Conservation (phyloP, 345 rosid species). For the Hypericum androsaemum region DNA sequence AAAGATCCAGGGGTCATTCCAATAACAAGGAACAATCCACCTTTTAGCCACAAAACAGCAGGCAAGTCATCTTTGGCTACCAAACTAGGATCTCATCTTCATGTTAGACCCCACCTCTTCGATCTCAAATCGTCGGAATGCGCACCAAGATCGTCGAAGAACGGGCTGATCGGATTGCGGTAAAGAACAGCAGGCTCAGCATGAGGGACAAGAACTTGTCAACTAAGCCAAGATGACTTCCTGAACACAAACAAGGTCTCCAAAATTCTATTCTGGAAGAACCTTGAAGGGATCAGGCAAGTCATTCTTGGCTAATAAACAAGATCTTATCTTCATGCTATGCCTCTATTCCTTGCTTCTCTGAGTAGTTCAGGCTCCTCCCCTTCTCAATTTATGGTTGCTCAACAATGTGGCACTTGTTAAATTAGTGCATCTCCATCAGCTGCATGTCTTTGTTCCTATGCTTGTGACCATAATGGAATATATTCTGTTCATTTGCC, state of each 20-base stretch:
- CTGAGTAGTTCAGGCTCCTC: not conserved
- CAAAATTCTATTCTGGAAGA: not conserved
- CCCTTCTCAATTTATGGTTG: not conserved
- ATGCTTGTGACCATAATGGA: slow-evolving; percentile 2
- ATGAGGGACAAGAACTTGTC: slow-evolving; percentile 28
- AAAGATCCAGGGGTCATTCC: no score
- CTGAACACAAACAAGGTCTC: slow-evolving; percentile 11
- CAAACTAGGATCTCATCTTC: slow-evolving; percentile 23
- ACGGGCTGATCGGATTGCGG: no score
- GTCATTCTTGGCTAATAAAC: slow-evolving; percentile 51
- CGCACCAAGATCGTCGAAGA: no score
- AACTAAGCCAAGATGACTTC: slow-evolving; percentile 35
- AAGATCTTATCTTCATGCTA: slow-evolving; percentile 33
- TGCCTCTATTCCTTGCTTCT: slow-evolving; percentile 15
- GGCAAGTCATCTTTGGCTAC: slow-evolving; percentile 40
- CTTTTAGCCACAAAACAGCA: not conserved
- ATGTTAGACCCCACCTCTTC: slow-evolving; percentile 24
- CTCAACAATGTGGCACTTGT: not conserved
- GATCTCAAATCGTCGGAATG: not conserved
- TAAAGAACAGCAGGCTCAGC: slow-evolving; percentile 20
- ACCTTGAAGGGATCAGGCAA: slow-evolving; percentile 30
- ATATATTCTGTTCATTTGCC: slow-evolving; percentile 9
- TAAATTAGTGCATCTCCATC: not conserved
- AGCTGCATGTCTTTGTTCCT: not conserved
- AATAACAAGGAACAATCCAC: not conserved